A percentile compares a stretch with the other conserved stretches of the same genome.
Conservation (phyloP, 148 eudicot species). For the Dianthus caryophyllus region DNA sequence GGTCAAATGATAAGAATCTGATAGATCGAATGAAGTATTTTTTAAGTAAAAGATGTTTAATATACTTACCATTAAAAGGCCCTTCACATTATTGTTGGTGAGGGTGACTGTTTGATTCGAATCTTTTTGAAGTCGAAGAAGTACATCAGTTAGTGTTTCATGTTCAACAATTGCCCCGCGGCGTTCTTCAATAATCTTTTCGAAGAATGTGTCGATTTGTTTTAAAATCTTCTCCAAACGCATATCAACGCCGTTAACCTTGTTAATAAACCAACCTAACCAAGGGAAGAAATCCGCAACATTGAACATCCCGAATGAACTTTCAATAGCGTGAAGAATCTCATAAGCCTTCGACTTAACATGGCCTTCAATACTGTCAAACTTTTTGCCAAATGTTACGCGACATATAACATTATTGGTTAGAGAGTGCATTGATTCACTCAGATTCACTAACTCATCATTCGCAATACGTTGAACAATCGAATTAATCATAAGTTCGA, state of each 20-base stretch:
- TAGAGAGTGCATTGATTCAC: conserved; percentile 29
- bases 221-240: conserved; percentile 31
- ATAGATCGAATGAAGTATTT: too few species aligned
- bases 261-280: conserved; percentile 45
- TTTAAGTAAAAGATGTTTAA: too few species aligned
- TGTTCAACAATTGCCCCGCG: conserved; percentile 18
- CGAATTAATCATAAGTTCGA: conserved; percentile 26
- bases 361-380: neutral
- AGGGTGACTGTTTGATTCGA: conserved; percentile 29
- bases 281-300: conserved; percentile 53
- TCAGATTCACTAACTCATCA: conserved; percentile 33
- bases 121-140: conserved; percentile 44
- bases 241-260: conserved; percentile 38
- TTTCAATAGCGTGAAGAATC: conserved; percentile 30
- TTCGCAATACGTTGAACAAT: conserved; percentile 3
- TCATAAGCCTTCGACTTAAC: conserved; percentile 16
- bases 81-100: conserved; percentile 35
- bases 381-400: conserved; percentile 37
- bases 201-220: conserved; percentile 32
- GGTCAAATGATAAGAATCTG: too few species aligned
- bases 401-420: conserved; percentile 41
- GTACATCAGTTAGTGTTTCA: conserved; percentile 45
- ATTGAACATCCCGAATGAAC: conserved; percentile 40
- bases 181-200: conserved; percentile 38
- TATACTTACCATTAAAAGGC: conserved; percentile 36